phyloP scores from a whole-genome alignment of 2,329 filamentous ascomycete species.

The Parascedosporium putredinis region DNA sequence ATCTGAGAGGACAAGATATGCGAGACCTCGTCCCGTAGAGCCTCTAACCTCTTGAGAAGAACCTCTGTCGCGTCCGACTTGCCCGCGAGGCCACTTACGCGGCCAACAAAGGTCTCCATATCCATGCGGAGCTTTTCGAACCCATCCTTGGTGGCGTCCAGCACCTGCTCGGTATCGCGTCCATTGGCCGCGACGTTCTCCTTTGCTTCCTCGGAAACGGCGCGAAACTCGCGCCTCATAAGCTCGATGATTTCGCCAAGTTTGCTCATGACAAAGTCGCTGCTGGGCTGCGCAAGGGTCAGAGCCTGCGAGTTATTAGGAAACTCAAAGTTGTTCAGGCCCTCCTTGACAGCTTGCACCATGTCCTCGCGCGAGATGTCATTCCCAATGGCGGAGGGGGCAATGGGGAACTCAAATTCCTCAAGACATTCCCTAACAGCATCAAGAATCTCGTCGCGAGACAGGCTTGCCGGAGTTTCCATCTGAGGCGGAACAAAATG shows the following conservation, averaged over 20 bases:
- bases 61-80: constrained; percentile 72
- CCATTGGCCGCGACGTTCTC: constrained; percentile 71
- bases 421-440: constrained; percentile 81
- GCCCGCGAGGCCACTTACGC: constrained; percentile 53
- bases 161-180: constrained; percentile 75
- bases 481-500: constrained; percentile 67
- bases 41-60: constrained; percentile 54
- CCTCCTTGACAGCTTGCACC: constrained; percentile 52
- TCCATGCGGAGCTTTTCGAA: constrained; percentile 70
- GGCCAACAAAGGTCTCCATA: constrained; percentile 73
- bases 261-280: constrained; percentile 41
- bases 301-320: constrained; percentile 22
- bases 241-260: constrained; percentile 56
- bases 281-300: constrained; percentile 29
- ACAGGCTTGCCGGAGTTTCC: constrained; percentile 57
- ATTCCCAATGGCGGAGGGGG: constrained; percentile 40
- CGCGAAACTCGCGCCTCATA: constrained; percentile 48
- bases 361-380: constrained; percentile 53
- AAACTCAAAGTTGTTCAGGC: constrained; percentile 41
- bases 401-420: constrained; percentile 66
- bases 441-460: constrained; percentile 72
- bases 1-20: constrained; percentile 69
- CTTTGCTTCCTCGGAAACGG: constrained; percentile 55
- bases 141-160: constrained; percentile 81
- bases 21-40: constrained; percentile 56